Evolutionary conservation across 306 rosid genomes (phyloP).

Genomic region (Mimosa bimucronata): DNA sequence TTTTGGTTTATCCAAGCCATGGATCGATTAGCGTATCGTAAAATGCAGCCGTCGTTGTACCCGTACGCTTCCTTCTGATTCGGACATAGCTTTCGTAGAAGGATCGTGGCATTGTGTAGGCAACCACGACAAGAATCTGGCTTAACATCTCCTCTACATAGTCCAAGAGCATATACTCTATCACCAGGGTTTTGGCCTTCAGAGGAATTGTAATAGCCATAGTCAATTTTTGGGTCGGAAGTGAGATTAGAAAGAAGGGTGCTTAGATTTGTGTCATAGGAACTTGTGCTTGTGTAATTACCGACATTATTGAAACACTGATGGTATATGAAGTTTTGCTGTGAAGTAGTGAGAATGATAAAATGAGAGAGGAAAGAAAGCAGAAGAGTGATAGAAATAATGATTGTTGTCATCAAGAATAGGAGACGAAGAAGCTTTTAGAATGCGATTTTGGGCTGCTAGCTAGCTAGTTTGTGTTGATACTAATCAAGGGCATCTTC

Average conservation of each 20-base stretch:
- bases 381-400: not conserved
- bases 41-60: not conserved
- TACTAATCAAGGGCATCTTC: too few relatives aligned
- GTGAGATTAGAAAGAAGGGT: constrained; percentile 40
- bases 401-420: too few relatives aligned
- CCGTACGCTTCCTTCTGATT: not conserved
- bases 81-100: not conserved
- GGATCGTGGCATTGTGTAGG: constrained; percentile 19
- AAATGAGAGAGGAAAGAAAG: not conserved
- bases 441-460: too few relatives aligned
- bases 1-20: not conserved
- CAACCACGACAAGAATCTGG: constrained; percentile 32
- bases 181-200: constrained; percentile 28
- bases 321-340: not conserved
- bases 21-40: not conserved
- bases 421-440: too few relatives aligned
- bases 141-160: constrained; percentile 39
- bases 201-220: constrained; percentile 33
- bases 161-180: constrained; percentile 23
- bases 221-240: not conserved
- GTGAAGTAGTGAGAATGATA: not conserved
- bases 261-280: constrained; percentile 37
- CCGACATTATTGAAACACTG: not conserved
- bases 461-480: too few relatives aligned
- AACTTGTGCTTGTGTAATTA: constrained; percentile 42